phyloP scores from a whole-genome alignment of 164 flowering plant species.

The Paratinospora sagittata region DNA sequence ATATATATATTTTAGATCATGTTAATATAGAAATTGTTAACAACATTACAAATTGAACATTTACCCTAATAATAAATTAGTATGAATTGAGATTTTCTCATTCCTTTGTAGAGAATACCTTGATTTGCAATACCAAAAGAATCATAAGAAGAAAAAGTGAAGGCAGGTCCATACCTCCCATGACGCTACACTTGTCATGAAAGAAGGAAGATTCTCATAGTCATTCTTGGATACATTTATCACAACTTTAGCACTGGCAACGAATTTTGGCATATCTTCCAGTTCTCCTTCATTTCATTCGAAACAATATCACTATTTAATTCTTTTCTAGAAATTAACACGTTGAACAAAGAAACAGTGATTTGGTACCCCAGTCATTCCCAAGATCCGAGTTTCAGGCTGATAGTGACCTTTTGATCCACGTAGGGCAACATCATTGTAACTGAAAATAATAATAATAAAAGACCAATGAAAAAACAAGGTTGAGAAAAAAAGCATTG shows the following conservation, averaged over 20 bases:
- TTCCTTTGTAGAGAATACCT: background rate
- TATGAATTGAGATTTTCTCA: too few species aligned
- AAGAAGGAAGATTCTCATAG: conserved; percentile 70
- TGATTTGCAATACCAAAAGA: background rate
- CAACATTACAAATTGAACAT: too few species aligned
- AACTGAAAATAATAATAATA: conserved; percentile 5
- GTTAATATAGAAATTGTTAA: too few species aligned
- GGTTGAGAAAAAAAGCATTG: background rate
- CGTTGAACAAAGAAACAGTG: conserved; percentile 3
- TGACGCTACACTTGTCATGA: conserved; percentile 60
- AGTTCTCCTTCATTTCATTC: conserved; percentile 19
- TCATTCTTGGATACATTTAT: conserved; percentile 50
- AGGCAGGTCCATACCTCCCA: conserved; percentile 63
- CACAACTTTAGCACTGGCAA: conserved; percentile 17
- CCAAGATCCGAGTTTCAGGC: conserved; percentile 8
- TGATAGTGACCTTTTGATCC: conserved; percentile 10
- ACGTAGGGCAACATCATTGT: background rate
- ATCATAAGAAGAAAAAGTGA: background rate
- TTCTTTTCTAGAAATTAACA: background rate
- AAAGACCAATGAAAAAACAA: conserved; percentile 3
- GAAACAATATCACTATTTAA: background rate
- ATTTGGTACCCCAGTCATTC: conserved; percentile 3
- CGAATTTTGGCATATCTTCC: conserved; percentile 16
- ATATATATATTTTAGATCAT: too few species aligned
- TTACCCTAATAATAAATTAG: too few species aligned